Percentiles rank a stretch among this genome's conserved stretches.
Conservation (phyloP, 352 stramenopile genomes). For the Blastocystis sp. region DNA sequence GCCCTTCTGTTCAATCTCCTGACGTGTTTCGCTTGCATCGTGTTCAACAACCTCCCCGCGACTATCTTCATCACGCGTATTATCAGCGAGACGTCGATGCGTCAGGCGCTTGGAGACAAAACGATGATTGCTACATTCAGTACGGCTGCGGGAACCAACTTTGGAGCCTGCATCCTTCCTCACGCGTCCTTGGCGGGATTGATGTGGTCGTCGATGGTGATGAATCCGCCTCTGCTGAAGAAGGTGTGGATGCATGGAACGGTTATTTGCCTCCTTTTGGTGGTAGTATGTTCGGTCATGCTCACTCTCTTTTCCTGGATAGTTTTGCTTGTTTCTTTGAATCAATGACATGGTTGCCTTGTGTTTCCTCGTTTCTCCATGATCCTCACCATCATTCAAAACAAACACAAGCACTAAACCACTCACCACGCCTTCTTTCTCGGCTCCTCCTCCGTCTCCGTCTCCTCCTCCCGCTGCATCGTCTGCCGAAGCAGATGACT, state of each 20-base stretch:
- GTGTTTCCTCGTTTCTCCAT: neutral
- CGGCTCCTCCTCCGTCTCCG: neutral
- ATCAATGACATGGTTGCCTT: neutral
- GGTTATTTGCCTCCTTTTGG: neutral
- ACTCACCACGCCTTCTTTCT: neutral
- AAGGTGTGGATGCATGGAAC: slow-evolving; percentile 36
- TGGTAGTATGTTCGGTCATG: slow-evolving; percentile 33
- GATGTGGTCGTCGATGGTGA: slow-evolving; percentile 51
- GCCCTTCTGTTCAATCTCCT: slow-evolving; percentile 38
- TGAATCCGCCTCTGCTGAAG: slow-evolving; percentile 19
- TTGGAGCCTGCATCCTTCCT: slow-evolving; percentile 51
- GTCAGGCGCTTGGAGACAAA: neutral
- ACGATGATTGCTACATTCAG: slow-evolving; percentile 15
- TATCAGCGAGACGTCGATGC: slow-evolving; percentile 30
- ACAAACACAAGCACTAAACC: neutral
- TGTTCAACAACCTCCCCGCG: slow-evolving; percentile 54
- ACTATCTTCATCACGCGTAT: slow-evolving; percentile 51
- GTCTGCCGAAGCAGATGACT: neutral
- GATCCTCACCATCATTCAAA: neutral
- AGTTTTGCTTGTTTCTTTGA: slow-evolving; percentile 3
- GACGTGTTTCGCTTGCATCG: slow-evolving; percentile 41
- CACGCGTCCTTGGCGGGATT: slow-evolving; percentile 28
- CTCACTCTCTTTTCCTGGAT: neutral
- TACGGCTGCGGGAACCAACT: slow-evolving; percentile 52
- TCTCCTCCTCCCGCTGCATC: neutral